These are phyloP conservation scores for Cucumis variabilis DNA, from an alignment of 331 rosid species.

Conservation along the genomic window DNA sequence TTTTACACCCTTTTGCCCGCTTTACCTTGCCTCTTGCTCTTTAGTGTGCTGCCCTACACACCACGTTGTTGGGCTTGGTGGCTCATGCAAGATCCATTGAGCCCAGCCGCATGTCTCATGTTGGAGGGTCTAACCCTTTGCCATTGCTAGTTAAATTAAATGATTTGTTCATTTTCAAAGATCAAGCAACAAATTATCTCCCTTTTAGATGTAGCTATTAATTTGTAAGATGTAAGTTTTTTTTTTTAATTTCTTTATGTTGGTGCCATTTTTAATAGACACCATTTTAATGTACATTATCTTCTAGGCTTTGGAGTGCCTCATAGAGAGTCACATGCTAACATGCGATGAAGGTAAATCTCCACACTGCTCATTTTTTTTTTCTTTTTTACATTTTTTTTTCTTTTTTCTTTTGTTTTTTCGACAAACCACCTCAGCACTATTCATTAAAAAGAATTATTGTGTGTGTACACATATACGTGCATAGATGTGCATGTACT, in stretches of 20 bases:
- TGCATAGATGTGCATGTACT: neutral
- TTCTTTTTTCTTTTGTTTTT: too few species aligned
- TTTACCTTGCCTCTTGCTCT: too few species aligned
- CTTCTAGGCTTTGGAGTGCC: slow-evolving; percentile 94
- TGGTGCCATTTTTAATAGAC: slow-evolving; percentile 16
- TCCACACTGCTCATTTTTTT: neutral
- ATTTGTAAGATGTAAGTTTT: neutral
- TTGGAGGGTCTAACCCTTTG: neutral
- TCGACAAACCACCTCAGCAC: neutral
- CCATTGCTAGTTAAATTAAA: neutral
- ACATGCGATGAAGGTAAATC: slow-evolving; percentile 82
- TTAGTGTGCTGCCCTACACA: neutral
- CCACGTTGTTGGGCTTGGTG: neutral
- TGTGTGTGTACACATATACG: neutral
- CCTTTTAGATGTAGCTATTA: neutral
- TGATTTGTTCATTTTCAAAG: neutral
- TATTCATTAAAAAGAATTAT: slow-evolving; percentile 9
- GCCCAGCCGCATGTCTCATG: neutral
- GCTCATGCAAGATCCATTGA: neutral
- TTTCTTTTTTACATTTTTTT: too few species aligned
- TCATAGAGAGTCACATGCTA: slow-evolving; percentile 96
- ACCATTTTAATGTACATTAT: slow-evolving; percentile 37
- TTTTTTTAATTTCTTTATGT: neutral
- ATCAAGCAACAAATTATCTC: neutral
- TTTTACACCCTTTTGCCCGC: too few species aligned